phyloP scores from a whole-genome alignment of 345 rosid genomes.

The Adansonia digitata region DNA sequence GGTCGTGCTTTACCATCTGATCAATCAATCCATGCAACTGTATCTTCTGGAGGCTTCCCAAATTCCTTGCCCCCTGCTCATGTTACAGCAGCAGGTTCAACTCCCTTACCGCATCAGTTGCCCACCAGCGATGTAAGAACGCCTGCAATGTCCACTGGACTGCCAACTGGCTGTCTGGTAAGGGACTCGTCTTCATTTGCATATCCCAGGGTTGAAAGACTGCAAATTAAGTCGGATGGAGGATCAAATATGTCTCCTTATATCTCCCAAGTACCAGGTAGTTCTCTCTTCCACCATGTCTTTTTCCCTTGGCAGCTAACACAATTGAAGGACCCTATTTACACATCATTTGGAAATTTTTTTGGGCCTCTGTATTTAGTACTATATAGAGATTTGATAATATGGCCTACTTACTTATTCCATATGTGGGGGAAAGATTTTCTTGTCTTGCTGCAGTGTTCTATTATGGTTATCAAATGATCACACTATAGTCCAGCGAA shows the following conservation, averaged over 20 bases:
- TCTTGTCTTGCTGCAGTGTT: background rate
- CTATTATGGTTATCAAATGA: background rate
- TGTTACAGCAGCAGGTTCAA: conserved; percentile 32
- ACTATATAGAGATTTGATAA: background rate
- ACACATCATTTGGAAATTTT: background rate
- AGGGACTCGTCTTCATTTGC: conserved; percentile 42
- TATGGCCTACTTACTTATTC: background rate
- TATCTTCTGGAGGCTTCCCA: conserved; percentile 40
- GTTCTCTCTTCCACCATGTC: background rate
- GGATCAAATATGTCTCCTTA: conserved; percentile 40
- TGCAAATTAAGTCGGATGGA: conserved; percentile 41
- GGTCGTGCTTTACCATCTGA: conserved; percentile 19
- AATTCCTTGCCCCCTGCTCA: conserved; percentile 26
- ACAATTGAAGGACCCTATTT: background rate
- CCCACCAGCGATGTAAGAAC: conserved; percentile 37
- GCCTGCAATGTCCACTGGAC: conserved; percentile 30
- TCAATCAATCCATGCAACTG: conserved; percentile 28
- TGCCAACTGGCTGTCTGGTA: conserved; percentile 34
- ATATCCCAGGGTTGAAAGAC: conserved; percentile 43
- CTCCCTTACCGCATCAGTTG: conserved; percentile 36
- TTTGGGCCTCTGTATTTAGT: background rate
- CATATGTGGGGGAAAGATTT: background rate
- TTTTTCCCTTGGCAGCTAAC: background rate
- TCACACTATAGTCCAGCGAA: background rate
- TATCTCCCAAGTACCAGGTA: conserved; percentile 45